Evolutionary conservation across 805 yeast species (phyloP).

Genomic region (Zygoascus bituminiphila): DNA sequence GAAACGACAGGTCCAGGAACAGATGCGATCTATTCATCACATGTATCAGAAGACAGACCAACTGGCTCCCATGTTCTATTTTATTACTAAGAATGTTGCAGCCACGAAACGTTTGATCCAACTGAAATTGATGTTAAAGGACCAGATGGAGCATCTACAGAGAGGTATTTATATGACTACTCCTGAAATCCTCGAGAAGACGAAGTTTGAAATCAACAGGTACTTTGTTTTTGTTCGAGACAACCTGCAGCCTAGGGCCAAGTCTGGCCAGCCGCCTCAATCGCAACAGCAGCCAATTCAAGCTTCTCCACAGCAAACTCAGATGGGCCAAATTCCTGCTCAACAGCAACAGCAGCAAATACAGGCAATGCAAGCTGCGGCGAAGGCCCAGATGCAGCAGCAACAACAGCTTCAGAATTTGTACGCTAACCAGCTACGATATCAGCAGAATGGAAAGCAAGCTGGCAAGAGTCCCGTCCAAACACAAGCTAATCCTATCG

Average conservation of each 20-base stretch:
- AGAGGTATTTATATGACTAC: slow-evolving; percentile 60
- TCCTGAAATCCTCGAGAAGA: slow-evolving; percentile 62
- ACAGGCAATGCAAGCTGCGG: slow-evolving; percentile 8
- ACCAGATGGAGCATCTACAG: slow-evolving; percentile 61
- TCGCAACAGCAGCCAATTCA: slow-evolving; percentile 18
- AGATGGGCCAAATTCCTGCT: slow-evolving; percentile 14
- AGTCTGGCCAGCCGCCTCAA: slow-evolving; percentile 12
- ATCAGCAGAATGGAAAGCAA: slow-evolving; percentile 8
- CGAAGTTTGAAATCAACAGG: slow-evolving; percentile 63
- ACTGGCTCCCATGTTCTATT: slow-evolving; percentile 67
- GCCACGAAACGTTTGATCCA: slow-evolving; percentile 72
- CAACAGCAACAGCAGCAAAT: slow-evolving; percentile 20
- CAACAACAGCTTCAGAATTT: slow-evolving; percentile 15
- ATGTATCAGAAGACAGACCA: slow-evolving; percentile 64
- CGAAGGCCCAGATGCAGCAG: slow-evolving; percentile 10
- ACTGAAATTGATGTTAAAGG: slow-evolving; percentile 69
- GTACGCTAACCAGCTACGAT: slow-evolving; percentile 18
- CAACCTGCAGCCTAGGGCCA: slow-evolving; percentile 33
- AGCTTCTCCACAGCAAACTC: slow-evolving; percentile 17
- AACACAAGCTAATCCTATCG: slow-evolving; percentile 3
- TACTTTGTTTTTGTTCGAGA: slow-evolving; percentile 70
- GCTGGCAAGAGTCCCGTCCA: background rate
- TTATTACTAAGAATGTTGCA: slow-evolving; percentile 63
- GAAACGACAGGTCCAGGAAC: slow-evolving; percentile 46
- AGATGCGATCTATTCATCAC: slow-evolving; percentile 40